Evolutionary conservation across 106 monocot genomes (phyloP).

Genomic region (Dioscorea alata): DNA sequence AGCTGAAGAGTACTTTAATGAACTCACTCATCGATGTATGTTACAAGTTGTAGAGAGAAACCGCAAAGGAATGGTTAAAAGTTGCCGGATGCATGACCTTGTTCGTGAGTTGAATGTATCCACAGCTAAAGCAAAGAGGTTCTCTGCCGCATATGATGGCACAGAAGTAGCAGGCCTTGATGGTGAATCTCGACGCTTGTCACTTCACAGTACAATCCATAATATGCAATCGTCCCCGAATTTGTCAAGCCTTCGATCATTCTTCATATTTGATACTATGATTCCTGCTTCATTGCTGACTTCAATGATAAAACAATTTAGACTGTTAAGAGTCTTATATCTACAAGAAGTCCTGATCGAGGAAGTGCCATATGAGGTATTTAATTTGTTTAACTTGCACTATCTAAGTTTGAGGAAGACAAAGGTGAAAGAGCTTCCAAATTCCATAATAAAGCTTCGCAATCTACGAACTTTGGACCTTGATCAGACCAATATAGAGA

Average conservation of each 20-base stretch:
- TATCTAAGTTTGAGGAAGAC: slow-evolving; percentile 17
- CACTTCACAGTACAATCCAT: background rate
- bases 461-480: slow-evolving; percentile 27
- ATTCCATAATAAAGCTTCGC: slow-evolving; percentile 9
- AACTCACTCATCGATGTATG: slow-evolving; percentile 25
- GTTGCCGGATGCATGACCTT: slow-evolving; percentile 17
- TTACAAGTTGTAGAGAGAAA: slow-evolving; percentile 18
- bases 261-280: slow-evolving; percentile 2
- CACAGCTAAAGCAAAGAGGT: slow-evolving; percentile 5
- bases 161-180: background rate
- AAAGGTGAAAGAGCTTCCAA: slow-evolving; percentile 14
- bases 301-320: background rate
- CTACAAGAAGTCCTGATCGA: slow-evolving; percentile 1
- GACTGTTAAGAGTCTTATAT: slow-evolving; percentile 5
- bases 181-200: background rate
- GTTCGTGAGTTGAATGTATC: slow-evolving; percentile 6
- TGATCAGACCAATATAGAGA: background rate
- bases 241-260: slow-evolving; percentile 10
- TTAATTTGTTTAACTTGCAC: slow-evolving; percentile 14
- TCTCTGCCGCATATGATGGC: slow-evolving; percentile 1
- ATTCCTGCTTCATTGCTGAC: background rate
- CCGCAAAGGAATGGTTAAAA: background rate
- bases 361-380: slow-evolving; percentile 12
- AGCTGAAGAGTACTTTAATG: slow-evolving; percentile 24
- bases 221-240: background rate